phyloP scores from a whole-genome alignment of 1,284 basidiomycete genomes.

The Cystobasidiaceae sp. region DNA sequence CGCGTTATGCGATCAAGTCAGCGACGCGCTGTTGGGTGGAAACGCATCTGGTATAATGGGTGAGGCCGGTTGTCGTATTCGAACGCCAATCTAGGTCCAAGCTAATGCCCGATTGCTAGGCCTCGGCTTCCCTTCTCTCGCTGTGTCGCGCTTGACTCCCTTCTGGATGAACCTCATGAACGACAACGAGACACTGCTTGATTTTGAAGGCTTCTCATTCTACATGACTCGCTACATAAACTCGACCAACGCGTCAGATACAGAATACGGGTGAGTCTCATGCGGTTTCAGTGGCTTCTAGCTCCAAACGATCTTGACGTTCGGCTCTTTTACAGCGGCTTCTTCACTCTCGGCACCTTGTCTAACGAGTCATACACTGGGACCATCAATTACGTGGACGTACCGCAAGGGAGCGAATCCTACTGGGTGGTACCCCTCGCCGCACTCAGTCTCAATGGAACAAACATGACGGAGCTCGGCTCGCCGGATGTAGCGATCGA shows the following conservation, averaged over 20 bases:
- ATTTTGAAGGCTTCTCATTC: conserved; percentile 48
- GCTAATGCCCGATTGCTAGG: too few relatives aligned
- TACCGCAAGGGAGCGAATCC: conserved; percentile 44
- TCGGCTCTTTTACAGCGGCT: conserved; percentile 41
- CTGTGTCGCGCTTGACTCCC: conserved; percentile 47
- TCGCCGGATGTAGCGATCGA: conserved; percentile 43
- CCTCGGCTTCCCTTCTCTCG: conserved; percentile 47
- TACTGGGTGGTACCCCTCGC: conserved; percentile 50
- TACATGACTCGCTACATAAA: conserved; percentile 48
- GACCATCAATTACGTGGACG: conserved; percentile 46
- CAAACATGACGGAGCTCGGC: conserved; percentile 37
- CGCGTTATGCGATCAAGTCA: conserved; percentile 45
- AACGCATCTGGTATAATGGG: conserved; percentile 51
- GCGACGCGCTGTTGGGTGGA: conserved; percentile 44
- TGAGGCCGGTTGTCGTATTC: too few relatives aligned
- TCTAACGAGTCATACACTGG: conserved; percentile 46
- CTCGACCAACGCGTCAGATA: conserved; percentile 38
- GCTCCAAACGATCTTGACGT: too few relatives aligned
- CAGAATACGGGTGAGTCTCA: conserved; percentile 39
- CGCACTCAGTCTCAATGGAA: conserved; percentile 45
- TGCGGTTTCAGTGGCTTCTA: conserved; percentile 45
- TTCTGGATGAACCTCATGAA: conserved; percentile 49
- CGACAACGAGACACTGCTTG: conserved; percentile 38
- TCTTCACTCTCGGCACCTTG: conserved; percentile 49
- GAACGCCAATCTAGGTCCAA: too few relatives aligned